Base-by-base conservation (phyloP, 495 filamentous ascomycete genomes). In the Hypoxylon fragiforme region DNA sequence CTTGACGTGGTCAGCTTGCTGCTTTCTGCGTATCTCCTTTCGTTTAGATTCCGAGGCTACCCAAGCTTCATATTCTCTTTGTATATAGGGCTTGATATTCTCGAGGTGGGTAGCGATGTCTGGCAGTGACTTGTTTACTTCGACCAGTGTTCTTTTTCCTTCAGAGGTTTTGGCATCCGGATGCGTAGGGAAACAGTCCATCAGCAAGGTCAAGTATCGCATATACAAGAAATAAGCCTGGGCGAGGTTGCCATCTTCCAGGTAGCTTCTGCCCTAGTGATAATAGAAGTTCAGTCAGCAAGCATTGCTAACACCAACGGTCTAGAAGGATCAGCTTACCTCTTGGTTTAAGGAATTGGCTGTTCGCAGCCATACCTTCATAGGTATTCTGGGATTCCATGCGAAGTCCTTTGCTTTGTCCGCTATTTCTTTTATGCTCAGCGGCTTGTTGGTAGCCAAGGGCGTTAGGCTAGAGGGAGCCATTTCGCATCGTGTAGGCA, bases 161-260 rank as follows among this genome's bases (percentile, higher is more conserved):
- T 77, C 76, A 13, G 67, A 63, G 0, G 61, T 79, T 80, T 64
- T 87, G 73, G 66, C 92, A 81, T 57, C 82, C 72, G 87, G 86
- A 60, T 90, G 88, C 1, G 63, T 72, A 0, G 76, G 72, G 11
- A 91, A 75, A 32, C 81, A 74, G 1, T 84, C 74, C 21, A 86
- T 72, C 3, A 89, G 77, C 5, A 97, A 79, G 39, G 81, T 78
- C 8, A 88, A 86, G 70, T 92, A 90, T 66, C 94, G 84, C 54
- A 91, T 86, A 7, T 95, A 79, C 13, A 97, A 76, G 16, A 97
- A 75, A 71, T 94, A 98, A 1, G 92, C 86, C 64, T 92, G 88
- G 50, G 92, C 81, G 39, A 90, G 78, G 72, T 95, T 88, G 48
- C 87, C 85, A 73, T 98, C 95, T 14, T 75, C 81, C 63, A 92